Evolutionary conservation across 306 rosid species (phyloP).

Genomic region (Phaseolus lunatus): DNA sequence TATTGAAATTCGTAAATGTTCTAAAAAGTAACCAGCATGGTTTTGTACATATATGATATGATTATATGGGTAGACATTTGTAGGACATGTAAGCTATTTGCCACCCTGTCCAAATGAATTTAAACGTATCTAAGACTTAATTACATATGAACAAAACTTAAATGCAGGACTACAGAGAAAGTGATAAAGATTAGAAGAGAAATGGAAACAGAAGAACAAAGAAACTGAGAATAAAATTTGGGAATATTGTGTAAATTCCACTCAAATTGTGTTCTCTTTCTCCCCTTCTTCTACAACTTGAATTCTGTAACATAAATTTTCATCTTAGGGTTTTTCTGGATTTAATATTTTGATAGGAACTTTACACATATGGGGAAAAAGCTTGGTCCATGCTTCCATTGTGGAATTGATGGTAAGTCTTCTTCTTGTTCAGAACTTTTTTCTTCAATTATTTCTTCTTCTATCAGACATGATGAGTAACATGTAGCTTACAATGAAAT

Average conservation of each 20-base stretch:
- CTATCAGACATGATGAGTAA: neutral
- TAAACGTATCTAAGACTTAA: too few species aligned
- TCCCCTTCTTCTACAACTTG: neutral
- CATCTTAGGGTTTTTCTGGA: neutral
- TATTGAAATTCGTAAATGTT: too few species aligned
- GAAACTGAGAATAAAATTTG: too few species aligned
- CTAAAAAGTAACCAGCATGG: too few species aligned
- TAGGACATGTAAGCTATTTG: too few species aligned
- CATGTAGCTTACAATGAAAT: too few species aligned
- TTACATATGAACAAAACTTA: too few species aligned
- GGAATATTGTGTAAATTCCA: neutral
- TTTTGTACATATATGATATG: neutral
- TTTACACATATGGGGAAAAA: neutral
- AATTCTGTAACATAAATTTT: neutral
- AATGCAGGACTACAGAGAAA: too few species aligned
- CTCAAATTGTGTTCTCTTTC: too few species aligned
- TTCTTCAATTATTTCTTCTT: neutral
- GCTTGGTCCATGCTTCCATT: conserved; percentile 42
- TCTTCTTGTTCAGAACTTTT: neutral
- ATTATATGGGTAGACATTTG: neutral
- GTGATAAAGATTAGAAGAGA: too few species aligned
- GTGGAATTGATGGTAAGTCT: conserved; percentile 36
- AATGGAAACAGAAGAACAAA: too few species aligned
- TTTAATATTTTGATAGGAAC: neutral
- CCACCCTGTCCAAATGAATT: too few species aligned